Evolutionary conservation across 352 stramenopile species (phyloP).

Genomic region (Globisporangium apiculatum): DNA sequence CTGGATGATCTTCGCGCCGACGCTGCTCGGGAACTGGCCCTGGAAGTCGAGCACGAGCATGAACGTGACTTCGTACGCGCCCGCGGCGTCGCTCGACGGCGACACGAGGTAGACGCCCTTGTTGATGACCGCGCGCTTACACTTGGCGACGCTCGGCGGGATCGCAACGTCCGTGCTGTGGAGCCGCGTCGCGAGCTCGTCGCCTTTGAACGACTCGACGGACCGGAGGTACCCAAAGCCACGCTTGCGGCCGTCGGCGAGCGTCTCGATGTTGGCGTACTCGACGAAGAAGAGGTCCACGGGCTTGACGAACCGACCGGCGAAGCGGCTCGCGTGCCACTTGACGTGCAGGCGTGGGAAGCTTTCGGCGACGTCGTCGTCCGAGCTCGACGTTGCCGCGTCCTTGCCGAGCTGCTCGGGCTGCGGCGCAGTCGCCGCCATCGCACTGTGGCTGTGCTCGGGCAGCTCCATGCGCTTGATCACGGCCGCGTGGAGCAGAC

Average conservation of each 20-base stretch:
- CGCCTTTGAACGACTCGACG: conserved; percentile 76
- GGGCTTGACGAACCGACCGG: conserved; percentile 73
- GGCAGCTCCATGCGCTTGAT: conserved; percentile 75
- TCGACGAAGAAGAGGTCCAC: conserved; percentile 86
- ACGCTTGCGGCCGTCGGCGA: conserved; percentile 52
- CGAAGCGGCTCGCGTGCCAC: conserved; percentile 81
- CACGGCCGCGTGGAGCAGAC: conserved; percentile 65
- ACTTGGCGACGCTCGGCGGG: conserved; percentile 74
- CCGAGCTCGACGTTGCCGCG: conserved; percentile 24
- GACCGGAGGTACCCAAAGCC: conserved; percentile 76
- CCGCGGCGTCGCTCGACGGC: conserved; percentile 22
- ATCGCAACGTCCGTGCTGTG: conserved; percentile 60
- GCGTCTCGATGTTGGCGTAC: conserved; percentile 73
- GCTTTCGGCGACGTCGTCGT: conserved; percentile 29
- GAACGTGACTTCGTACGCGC: conserved; percentile 69
- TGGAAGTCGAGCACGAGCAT: conserved; percentile 87
- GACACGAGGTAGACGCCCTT: conserved; percentile 72
- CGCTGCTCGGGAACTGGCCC: conserved; percentile 55
- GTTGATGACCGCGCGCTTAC: conserved; percentile 79
- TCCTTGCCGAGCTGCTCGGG: conserved; percentile 26
- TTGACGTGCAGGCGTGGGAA: conserved; percentile 78
- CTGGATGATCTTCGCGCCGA: conserved; percentile 63
- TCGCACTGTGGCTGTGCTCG: conserved; percentile 8
- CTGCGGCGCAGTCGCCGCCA: conserved; percentile 4
- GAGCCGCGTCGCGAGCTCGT: conserved; percentile 63